A percentile compares a stretch with the other conserved stretches of the same genome.
phyloP scores from a whole-genome alignment of 768 basidiomycete species.

The Gloeopeniophorella convolvens region DNA sequence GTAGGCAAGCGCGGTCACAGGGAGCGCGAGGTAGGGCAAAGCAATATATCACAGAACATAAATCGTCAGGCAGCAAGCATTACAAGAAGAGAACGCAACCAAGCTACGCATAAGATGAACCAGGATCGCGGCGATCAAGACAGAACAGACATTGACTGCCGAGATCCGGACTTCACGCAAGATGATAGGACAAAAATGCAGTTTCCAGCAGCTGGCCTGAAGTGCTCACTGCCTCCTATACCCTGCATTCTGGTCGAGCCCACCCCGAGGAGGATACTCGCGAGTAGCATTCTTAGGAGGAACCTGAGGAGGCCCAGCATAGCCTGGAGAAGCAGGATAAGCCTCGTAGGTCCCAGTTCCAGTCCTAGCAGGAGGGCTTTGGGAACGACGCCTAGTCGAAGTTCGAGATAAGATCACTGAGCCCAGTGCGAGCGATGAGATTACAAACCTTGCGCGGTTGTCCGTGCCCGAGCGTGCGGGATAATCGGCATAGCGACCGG shows the following conservation, averaged over 20 bases:
- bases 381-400: slow-evolving; percentile 20
- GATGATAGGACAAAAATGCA: slow-evolving; percentile 7
- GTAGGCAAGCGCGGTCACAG: slow-evolving; percentile 18
- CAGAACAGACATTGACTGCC: slow-evolving; percentile 19
- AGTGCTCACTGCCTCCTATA: slow-evolving; percentile 19
- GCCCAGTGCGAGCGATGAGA: neutral
- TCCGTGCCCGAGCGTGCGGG: slow-evolving; percentile 22
- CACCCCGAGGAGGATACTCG: slow-evolving; percentile 21
- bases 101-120: slow-evolving; percentile 21
- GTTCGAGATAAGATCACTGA: neutral
- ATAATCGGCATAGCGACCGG: slow-evolving; percentile 22
- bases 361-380: slow-evolving; percentile 22
- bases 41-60: slow-evolving; percentile 21
- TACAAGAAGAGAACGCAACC: slow-evolving; percentile 20
- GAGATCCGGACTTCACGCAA: slow-evolving; percentile 12
- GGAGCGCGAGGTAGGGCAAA: slow-evolving; percentile 20
- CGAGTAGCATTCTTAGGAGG: slow-evolving; percentile 21
- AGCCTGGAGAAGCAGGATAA: slow-evolving; percentile 18
- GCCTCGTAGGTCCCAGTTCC: slow-evolving; percentile 21
- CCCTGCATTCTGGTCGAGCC: slow-evolving; percentile 19
- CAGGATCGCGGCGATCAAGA: slow-evolving; percentile 18
- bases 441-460: slow-evolving; percentile 17
- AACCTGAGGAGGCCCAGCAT: slow-evolving; percentile 19
- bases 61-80: slow-evolving; percentile 19
- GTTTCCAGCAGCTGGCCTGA: slow-evolving; percentile 3